Conservation (phyloP, 768 basidiomycete species). For the Daedalea quercina region DNA sequence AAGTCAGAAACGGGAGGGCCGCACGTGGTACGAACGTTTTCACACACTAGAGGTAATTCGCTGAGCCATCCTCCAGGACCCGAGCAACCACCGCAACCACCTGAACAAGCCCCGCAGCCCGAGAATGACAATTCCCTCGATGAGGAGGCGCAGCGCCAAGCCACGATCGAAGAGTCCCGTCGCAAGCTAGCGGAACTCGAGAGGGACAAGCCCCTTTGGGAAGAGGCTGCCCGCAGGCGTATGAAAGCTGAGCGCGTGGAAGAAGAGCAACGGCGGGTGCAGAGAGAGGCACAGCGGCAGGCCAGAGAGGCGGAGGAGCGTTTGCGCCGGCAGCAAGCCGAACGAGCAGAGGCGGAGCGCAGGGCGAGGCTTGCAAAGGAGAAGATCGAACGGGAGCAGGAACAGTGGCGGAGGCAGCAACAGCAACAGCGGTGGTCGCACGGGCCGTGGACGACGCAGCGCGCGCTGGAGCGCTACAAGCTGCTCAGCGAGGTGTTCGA, state of each 20-base stretch:
- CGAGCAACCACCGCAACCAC: background rate
- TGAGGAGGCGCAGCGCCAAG: constrained; percentile 32
- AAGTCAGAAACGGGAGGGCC: constrained; percentile 1
- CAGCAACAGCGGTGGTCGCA: constrained; percentile 45
- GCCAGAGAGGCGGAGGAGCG: constrained; percentile 15
- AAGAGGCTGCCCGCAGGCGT: constrained; percentile 43
- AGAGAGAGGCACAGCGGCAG: constrained; percentile 12
- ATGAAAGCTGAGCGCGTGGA: constrained; percentile 37
- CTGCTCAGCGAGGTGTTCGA: constrained; percentile 59
- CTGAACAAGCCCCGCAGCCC: background rate
- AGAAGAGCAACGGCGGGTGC: constrained; percentile 19
- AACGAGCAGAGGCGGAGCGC: constrained; percentile 20
- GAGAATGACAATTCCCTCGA: background rate
- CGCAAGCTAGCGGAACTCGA: constrained; percentile 66
- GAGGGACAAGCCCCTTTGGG: constrained; percentile 55
- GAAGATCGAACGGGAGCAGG: constrained; percentile 30
- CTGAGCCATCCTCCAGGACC: background rate
- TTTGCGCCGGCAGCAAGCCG: constrained; percentile 20
- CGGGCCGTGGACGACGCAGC: constrained; percentile 55
- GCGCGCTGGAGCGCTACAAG: constrained; percentile 69
- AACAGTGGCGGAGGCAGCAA: constrained; percentile 38
- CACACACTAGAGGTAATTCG: background rate
- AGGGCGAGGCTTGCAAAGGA: constrained; percentile 24
- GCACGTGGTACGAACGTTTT: background rate
- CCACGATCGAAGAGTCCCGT: constrained; percentile 54